Evolutionary conservation across 108 stramenopile species (phyloP), one percentile per base, ranked within the genome.

Genomic region (Discostella stelligeroides): DNA sequence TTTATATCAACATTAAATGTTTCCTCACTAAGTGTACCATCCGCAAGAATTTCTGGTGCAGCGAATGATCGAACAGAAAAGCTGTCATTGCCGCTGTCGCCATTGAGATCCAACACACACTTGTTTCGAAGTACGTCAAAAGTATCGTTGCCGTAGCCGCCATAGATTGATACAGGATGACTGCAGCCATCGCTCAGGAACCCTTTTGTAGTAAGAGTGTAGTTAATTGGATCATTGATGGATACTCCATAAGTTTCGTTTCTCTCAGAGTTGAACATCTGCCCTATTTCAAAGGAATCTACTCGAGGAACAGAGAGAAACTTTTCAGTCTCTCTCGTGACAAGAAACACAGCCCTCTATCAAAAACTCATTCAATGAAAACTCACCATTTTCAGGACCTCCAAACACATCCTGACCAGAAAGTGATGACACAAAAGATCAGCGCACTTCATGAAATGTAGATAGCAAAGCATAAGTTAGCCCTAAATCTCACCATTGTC

Each of bases 51-150:
- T n/a, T 29, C 64, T 25, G 67, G 40, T 11, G 67, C 67, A 21
- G 59, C 39, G 56, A 80, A 80, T 2, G 79, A 80, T 58, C 79
- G 41, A 14, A 80, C 73, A 17, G 74, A 59, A 49, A 80, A 80
- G 4, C 53, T 27, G 57, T 80, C 79, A 58, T 74, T 58, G 7
- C 48, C 72, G 17, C 72, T 74, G 25, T 80, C 79, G n/a, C 79
- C 79, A 55, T 80, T 80, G 13, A 80, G 67, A 42, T 74, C 73
- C 20, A 80, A 47, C 9, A 80, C 20, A 14, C 40, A 38, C 11
- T 61, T 68, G 48, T 80, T 80, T 4, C 79, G 66, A 4, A 80
- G 53, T 17, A 80, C 68, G 53, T 80, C 73, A 49, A 68, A 80
- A 15, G 45, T 46, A 34, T 80, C 79, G 42, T 69, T 58, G 27